Evolutionary conservation across 2,329 filamentous ascomycete genomes (phyloP).

Genomic region (Hyphodiscus sp.): DNA sequence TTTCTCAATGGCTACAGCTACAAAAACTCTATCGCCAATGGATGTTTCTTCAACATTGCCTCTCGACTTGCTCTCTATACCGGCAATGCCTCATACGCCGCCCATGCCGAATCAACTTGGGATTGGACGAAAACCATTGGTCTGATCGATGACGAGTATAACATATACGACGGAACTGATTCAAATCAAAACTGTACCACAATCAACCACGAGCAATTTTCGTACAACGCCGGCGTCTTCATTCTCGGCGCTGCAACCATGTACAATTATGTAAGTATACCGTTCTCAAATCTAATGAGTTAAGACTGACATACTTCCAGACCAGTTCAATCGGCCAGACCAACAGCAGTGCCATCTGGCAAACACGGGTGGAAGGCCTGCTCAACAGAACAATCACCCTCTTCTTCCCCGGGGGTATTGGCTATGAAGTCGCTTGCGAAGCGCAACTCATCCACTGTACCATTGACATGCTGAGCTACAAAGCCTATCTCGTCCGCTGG

Average conservation of each 20-base stretch:
- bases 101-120: conserved; percentile 69
- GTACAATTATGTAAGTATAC: conserved; percentile 52
- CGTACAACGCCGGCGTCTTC: conserved; percentile 62
- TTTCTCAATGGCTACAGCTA: conserved; percentile 52
- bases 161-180: conserved; percentile 55
- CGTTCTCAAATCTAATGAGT: conserved; percentile 36
- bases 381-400: conserved; percentile 42
- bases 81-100: conserved; percentile 63
- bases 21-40: conserved; percentile 64
- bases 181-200: conserved; percentile 49
- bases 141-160: conserved; percentile 52
- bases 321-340: conserved; percentile 34
- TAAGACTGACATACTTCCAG: background rate
- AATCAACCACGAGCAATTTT: conserved; percentile 57
- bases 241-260: conserved; percentile 60
- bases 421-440: conserved; percentile 63
- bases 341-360: conserved; percentile 49
- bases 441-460: conserved; percentile 48
- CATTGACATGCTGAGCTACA: conserved; percentile 54
- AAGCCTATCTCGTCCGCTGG: conserved; percentile 54
- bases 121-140: conserved; percentile 55
- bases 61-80: conserved; percentile 69
- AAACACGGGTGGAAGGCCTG: conserved; percentile 48
- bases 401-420: conserved; percentile 46
- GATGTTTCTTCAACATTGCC: conserved; percentile 63